phyloP scores from a whole-genome alignment of 1,284 basidiomycete species.

The Pholiota adiposa region DNA sequence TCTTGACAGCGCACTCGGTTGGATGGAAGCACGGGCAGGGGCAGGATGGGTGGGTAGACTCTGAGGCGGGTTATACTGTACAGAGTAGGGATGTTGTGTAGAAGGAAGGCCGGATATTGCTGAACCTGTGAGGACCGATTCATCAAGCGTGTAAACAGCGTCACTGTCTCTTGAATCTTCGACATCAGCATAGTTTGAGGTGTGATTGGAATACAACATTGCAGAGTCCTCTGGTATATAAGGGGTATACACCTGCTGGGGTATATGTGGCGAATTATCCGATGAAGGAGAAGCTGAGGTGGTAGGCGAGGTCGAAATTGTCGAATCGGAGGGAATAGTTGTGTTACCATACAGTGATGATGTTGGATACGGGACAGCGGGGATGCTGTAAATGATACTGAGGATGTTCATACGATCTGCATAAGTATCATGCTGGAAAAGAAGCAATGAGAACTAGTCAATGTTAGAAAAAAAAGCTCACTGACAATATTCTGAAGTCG shows the following conservation, averaged over 20 bases:
- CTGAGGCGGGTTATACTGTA: conserved; percentile 37
- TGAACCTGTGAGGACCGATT: conserved; percentile 39
- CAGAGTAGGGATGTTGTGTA: conserved; percentile 50
- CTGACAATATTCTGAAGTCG: conserved; percentile 82
- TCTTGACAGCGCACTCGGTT: conserved; percentile 22
- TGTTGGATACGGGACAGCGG: conserved; percentile 66
- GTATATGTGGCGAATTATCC: conserved; percentile 49
- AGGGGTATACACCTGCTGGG: conserved; percentile 39
- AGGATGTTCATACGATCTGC: conserved; percentile 88
- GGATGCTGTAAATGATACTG: conserved; percentile 84
- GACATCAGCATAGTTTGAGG: conserved; percentile 34
- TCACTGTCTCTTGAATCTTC: conserved; percentile 36
- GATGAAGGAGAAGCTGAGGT: conserved; percentile 55
- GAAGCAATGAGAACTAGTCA: conserved; percentile 9
- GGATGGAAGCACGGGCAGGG: conserved; percentile 29
- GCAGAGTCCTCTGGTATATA: conserved; percentile 40
- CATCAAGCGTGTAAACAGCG: conserved; percentile 49
- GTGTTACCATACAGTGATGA: conserved; percentile 56
- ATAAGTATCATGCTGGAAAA: conserved; percentile 79
- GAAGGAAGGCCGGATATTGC: conserved; percentile 34
- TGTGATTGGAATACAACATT: conserved; percentile 35
- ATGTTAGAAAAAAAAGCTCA: conserved; percentile 24
- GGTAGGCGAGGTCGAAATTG: conserved; percentile 50
- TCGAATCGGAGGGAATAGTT: conserved; percentile 53
- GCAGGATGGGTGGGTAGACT: conserved; percentile 26